Percentiles rank a stretch among this genome's conserved stretches.
phyloP scores from a whole-genome alignment of 1,284 basidiomycete genomes.

The Ustilago sp. region DNA sequence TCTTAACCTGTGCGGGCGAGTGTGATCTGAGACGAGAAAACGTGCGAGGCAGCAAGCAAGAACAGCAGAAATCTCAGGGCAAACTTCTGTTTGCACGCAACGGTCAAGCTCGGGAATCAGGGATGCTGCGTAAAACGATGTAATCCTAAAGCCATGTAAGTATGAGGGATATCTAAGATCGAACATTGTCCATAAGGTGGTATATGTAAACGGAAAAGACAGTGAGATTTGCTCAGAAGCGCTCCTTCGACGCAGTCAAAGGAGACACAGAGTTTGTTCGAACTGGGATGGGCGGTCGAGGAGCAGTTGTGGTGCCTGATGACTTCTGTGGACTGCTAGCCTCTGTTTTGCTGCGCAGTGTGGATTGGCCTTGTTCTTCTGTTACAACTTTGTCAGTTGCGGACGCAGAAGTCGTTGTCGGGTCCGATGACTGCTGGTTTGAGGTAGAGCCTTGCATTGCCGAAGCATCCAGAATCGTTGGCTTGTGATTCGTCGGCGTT shows the following conservation, averaged over 20 bases:
- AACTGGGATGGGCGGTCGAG: slow-evolving; percentile 30
- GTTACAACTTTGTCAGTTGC: neutral
- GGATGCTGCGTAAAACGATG: no score
- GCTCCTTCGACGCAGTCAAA: slow-evolving; percentile 4
- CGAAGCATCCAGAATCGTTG: neutral
- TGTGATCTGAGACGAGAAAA: no score
- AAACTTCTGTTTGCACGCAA: no score
- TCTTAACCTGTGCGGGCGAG: no score
- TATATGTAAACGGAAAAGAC: neutral
- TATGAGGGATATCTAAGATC: neutral
- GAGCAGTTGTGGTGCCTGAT: neutral
- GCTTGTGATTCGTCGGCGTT: neutral
- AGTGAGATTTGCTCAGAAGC: slow-evolving; percentile 5
- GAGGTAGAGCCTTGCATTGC: neutral
- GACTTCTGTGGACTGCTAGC: neutral
- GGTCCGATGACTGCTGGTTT: neutral
- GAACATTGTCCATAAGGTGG: neutral
- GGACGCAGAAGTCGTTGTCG: neutral
- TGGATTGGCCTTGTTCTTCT: neutral
- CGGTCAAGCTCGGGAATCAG: no score
- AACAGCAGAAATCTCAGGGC: no score
- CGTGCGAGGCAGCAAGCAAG: no score
- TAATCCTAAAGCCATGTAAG: no score
- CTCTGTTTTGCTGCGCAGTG: neutral
- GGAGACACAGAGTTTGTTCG: slow-evolving; percentile 29